phyloP scores from a whole-genome alignment of 1,284 basidiomycete genomes.

The Cryptococcus depauperatus region DNA sequence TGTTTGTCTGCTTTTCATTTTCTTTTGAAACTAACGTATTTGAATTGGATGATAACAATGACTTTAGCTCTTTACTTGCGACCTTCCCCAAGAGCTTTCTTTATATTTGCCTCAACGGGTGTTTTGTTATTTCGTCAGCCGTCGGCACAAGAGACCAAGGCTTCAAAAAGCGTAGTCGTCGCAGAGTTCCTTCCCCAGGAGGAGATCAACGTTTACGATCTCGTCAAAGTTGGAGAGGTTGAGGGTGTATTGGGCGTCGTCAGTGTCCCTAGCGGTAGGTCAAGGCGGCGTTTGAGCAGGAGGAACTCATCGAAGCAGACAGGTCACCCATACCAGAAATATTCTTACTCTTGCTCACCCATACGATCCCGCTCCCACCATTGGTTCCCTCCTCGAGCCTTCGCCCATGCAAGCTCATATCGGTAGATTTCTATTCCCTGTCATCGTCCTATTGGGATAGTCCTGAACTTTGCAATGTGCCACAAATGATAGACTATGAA shows the following conservation, averaged over 20 bases:
- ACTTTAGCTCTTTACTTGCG: constrained; percentile 40
- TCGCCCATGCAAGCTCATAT: constrained; percentile 43
- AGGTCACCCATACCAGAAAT: constrained; percentile 40
- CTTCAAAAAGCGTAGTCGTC: constrained; percentile 46
- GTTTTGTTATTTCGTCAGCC: constrained; percentile 43
- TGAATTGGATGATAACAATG: too few relatives aligned
- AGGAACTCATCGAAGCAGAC: constrained; percentile 15
- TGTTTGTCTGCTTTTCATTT: too few relatives aligned
- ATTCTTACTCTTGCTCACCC: constrained; percentile 41
- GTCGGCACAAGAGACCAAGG: constrained; percentile 28
- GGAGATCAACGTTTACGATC: constrained; percentile 58
- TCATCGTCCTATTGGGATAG: constrained; percentile 45
- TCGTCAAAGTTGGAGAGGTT: constrained; percentile 57
- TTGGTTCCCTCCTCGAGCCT: constrained; percentile 31
- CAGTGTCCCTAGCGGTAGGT: constrained; percentile 46
- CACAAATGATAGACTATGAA: constrained; percentile 14
- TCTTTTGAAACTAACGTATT: too few relatives aligned
- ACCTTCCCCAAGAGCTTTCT: constrained; percentile 39
- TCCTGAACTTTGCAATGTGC: constrained; percentile 21
- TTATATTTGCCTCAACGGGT: constrained; percentile 38
- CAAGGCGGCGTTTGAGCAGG: neutral
- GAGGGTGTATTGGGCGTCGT: constrained; percentile 69
- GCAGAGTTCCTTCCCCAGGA: constrained; percentile 72
- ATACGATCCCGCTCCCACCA: constrained; percentile 29
- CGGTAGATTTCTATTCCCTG: constrained; percentile 48